Percentiles rank a stretch among this genome's conserved stretches.
Evolutionary conservation across 495 filamentous ascomycete genomes (phyloP).

Genomic region (Annulohypoxylon stygium): DNA sequence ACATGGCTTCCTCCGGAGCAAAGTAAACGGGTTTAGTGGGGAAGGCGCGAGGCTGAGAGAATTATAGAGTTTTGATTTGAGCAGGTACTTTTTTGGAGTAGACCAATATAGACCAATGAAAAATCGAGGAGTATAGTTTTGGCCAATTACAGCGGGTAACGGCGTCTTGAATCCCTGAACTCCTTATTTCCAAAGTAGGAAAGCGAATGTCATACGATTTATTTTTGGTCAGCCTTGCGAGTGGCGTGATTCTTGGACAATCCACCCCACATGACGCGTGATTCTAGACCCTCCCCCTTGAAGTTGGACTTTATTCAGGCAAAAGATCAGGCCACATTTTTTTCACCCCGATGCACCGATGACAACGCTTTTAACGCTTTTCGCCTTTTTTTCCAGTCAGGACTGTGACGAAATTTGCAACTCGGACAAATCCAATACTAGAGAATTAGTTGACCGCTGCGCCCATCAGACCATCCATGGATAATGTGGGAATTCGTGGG

Average conservation of each 20-base stretch:
- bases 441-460: conserved; percentile 35
- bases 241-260: conserved; percentile 50
- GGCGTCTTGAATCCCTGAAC: conserved; percentile 35
- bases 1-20: conserved; percentile 21
- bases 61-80: conserved; percentile 12
- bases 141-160: conserved; percentile 28
- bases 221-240: conserved; percentile 47
- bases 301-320: conserved; percentile 32
- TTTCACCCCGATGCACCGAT: conserved; percentile 41
- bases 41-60: conserved; percentile 32
- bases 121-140: not conserved
- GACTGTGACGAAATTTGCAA: conserved; percentile 38
- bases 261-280: conserved; percentile 49
- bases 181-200: conserved; percentile 30
- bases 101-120: conserved; percentile 40
- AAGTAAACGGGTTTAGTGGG: conserved; percentile 36
- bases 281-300: conserved; percentile 47
- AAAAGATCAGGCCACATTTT: conserved; percentile 46
- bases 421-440: conserved; percentile 39
- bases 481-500: conserved; percentile 38
- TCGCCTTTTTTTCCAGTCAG: conserved; percentile 27
- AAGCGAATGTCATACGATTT: conserved; percentile 53
- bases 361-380: conserved; percentile 34
- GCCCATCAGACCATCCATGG: conserved; percentile 43
- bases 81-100: not conserved